These are phyloP conservation scores for Scedosporium dehoogii DNA, from an alignment of 2,329 filamentous ascomycete genomes.

Conservation along the genomic window DNA sequence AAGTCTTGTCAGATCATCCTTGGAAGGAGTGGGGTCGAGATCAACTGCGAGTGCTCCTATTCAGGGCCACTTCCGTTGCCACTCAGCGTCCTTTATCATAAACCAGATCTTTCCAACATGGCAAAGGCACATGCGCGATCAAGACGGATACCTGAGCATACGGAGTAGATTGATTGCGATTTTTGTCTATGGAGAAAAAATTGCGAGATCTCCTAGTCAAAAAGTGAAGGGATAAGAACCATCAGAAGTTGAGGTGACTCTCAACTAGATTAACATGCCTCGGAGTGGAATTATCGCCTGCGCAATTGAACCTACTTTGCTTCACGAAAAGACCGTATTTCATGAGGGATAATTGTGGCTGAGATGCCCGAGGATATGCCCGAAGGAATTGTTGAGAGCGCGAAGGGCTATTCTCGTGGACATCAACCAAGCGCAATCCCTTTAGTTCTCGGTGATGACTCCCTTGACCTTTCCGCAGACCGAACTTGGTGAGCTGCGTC, in stretches of 20 bases:
- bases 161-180: not conserved
- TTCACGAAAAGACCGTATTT: too few relatives aligned
- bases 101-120: not conserved
- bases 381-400: too few relatives aligned
- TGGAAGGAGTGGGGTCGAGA: not conserved
- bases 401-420: too few relatives aligned
- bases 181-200: not conserved
- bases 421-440: too few relatives aligned
- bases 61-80: not conserved
- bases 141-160: not conserved
- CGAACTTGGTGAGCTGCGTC: not conserved
- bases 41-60: not conserved
- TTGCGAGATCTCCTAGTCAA: not conserved
- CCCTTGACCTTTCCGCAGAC: not conserved
- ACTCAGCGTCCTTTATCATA: not conserved
- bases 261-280: not conserved
- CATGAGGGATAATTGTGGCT: too few relatives aligned
- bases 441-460: too few relatives aligned
- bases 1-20: slow-evolving; percentile 5
- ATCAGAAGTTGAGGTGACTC: not conserved
- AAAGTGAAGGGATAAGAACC: not conserved
- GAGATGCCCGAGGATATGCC: too few relatives aligned
- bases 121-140: not conserved
- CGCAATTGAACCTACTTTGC: too few relatives aligned
- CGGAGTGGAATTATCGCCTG: not conserved